These are phyloP conservation scores for Prunus persica DNA, from an alignment of 306 rosid genomes.

Conservation along the genomic window DNA sequence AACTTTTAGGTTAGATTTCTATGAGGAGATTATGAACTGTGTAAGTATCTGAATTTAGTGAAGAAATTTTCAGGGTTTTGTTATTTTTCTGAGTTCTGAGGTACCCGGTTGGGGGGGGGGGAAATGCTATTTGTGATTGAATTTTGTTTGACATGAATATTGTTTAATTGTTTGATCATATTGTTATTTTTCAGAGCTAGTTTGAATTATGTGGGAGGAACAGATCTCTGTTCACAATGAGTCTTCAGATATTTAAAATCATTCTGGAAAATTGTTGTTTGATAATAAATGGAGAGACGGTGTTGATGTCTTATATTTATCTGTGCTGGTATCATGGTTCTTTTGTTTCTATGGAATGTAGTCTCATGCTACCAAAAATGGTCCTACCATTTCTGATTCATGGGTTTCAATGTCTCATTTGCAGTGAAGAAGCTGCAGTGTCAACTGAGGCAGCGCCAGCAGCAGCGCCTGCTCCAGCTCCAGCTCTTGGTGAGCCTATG, in stretches of 20 bases:
- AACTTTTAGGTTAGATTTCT: neutral
- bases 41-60: neutral
- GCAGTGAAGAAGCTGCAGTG: slow-evolving; percentile 46
- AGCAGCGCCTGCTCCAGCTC: slow-evolving; percentile 6
- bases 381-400: neutral
- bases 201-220: neutral
- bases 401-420: neutral
- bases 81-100: too few relatives aligned
- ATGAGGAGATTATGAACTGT: neutral
- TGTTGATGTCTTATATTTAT: neutral
- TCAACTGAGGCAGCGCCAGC: slow-evolving; percentile 21
- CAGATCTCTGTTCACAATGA: too few relatives aligned
- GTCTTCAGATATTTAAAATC: too few relatives aligned
- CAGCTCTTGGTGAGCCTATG: slow-evolving; percentile 51
- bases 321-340: neutral
- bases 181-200: too few relatives aligned
- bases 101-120: too few relatives aligned
- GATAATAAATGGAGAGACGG: neutral
- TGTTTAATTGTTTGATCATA: neutral
- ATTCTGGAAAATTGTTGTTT: neutral
- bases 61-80: neutral
- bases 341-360: neutral
- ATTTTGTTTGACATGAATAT: neutral
- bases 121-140: neutral
- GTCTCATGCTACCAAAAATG: neutral